Evolutionary conservation across 83 land plant species (phyloP), one percentile per base, ranked within the genome.

Genomic region (Picea abies): DNA sequence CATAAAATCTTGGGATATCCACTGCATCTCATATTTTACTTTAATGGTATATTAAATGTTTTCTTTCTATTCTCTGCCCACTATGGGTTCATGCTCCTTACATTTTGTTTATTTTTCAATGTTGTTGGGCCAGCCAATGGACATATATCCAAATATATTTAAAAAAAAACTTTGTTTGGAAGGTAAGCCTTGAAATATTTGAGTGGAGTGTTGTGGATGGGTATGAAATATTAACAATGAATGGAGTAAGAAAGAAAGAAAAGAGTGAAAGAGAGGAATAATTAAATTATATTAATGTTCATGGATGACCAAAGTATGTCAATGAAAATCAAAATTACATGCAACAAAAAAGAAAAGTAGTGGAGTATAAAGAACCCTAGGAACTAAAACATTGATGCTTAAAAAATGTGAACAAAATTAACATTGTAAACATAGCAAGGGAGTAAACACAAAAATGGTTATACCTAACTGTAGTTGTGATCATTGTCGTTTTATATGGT

Each of bases 91-190:
- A 47, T 5, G 17, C 39, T 63, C 77, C 19, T 47, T 73, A 32
- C 82, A 76, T 7, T 19, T 22, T 39, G 22, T 66, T 25, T 9
- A 32, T 81, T 23, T 81, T 25, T 25, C 47, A 66, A 14, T 68
- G 39, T 83, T 60, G 6, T 83, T 78, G 49, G 25, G 44, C 63
- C 89, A 89, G 90, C 90, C 90, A 71, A 86, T 86, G 61, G 65
- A 70, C 16, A 89, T 82, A 35, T 89, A 82, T 79, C 90, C 90
- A 32, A 66, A 82, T 16, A 11, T 89, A 72, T 89, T 89, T 47
- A 72, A 84, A 35, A 35, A 29, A 37, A 84, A 76, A 15, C 90
- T 64, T 52, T 88, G 22, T 86, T 83, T 86, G 90, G 69, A 41
- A 81, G 89, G 90, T 88, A 78, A 19, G 79, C 15, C 26, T 12